Evolutionary conservation across 2,329 filamentous ascomycete species (phyloP), one percentile per base, ranked within the genome.

Genomic region (Pseudonectria foliicola): DNA sequence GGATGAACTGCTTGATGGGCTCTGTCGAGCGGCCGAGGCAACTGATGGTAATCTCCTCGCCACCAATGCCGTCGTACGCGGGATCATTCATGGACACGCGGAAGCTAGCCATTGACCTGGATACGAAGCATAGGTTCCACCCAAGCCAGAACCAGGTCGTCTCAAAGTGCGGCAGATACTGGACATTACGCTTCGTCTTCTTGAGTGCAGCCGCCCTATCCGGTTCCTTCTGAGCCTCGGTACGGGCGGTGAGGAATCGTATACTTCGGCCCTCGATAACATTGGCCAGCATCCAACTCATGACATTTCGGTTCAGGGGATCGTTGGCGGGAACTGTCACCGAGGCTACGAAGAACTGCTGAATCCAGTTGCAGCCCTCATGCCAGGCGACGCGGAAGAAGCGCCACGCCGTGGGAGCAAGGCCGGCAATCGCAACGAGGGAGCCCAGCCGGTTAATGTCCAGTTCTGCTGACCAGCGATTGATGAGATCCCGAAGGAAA

Each of bases 21-120:
- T 62, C 59, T 1, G 66, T 68, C 2, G 71, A 74, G 38, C 68
- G 64, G 10, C 70, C 69, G 13, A 74, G 59, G 38, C 67, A 71
- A 52, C 66, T 70, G 21, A 73, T 50, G 1, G 61, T 66, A 25
- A 71, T 57, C 29, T 68, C 64, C 42, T 70, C 63, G 10, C 63
- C 64, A 4, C 64, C 64, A 13, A 67, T 54, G 7, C 67, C 67
- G 27, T 69, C 64, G 34, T 64, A 66, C n/a, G 53, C 58, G 7
- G 64, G 62, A 31, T 68, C 63, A 10, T 55, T 55, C 36, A 66
- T 52, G 34, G 29, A 49, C 7, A 57, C 49, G 24, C 52, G 52
- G 29, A 61, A 66, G 43, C 57, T 57, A 6, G 63, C 60, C 24
- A 63, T 48, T 4, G 62, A 58, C 8, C 70, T 62, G 2, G 61